A percentile compares a stretch with the other conserved stretches of the same genome.
Conservation (phyloP, 208 protist genomes). For the Strigomonas culicis region DNA sequence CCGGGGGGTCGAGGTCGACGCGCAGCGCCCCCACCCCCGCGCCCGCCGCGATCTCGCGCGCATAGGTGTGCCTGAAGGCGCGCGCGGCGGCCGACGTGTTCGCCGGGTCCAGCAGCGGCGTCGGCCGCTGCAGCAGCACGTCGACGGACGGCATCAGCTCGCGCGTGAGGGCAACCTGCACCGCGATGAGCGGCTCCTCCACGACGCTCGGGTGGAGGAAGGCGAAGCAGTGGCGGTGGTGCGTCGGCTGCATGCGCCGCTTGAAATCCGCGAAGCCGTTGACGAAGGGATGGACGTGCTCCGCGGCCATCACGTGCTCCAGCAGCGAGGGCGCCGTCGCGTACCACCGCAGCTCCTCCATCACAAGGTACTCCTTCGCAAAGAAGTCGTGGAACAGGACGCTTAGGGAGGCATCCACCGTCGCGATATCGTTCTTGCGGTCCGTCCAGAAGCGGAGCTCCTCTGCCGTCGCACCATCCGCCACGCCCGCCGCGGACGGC, state of each 20-base stretch:
- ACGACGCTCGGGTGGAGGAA: constrained; percentile 80
- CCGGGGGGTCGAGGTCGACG: neutral
- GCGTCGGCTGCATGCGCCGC: constrained; percentile 55
- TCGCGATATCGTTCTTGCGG: constrained; percentile 47
- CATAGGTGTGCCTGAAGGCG: constrained; percentile 16
- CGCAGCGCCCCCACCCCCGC: neutral
- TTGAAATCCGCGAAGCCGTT: constrained; percentile 63
- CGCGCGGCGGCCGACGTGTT: constrained; percentile 18
- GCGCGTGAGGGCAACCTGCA: constrained; percentile 76
- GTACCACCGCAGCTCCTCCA: constrained; percentile 86
- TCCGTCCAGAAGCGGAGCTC: constrained; percentile 36
- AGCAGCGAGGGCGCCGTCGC: constrained; percentile 60
- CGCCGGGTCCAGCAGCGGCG: constrained; percentile 29
- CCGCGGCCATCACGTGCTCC: constrained; percentile 70
- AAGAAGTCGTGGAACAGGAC: constrained; percentile 78
- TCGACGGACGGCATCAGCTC: constrained; percentile 62
- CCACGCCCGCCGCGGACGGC: neutral
- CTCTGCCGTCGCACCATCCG: neutral
- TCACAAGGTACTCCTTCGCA: constrained; percentile 70
- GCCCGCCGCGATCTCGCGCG: neutral
- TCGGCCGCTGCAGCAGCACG: constrained; percentile 46
- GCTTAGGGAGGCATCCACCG: constrained; percentile 48
- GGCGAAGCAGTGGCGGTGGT: constrained; percentile 69
- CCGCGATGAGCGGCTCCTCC: constrained; percentile 78
- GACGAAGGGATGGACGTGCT: constrained; percentile 72